Evolutionary conservation across 768 basidiomycete genomes (phyloP).

Genomic region (Hygrocybe coccinea): DNA sequence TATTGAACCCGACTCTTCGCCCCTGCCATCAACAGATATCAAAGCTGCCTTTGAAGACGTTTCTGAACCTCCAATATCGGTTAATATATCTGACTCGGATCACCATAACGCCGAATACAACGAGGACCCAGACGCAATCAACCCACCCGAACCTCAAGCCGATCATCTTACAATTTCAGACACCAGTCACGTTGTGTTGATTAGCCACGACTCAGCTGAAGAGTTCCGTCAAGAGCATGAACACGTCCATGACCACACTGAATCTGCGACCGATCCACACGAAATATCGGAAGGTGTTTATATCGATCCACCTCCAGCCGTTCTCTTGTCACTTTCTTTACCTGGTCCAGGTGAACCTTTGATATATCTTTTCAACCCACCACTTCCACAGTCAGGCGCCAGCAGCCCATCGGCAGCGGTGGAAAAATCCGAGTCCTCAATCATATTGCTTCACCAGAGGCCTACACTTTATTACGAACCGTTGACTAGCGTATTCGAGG

Average conservation of each 20-base stretch:
- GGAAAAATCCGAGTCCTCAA: constrained; percentile 14
- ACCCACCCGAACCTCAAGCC: neutral
- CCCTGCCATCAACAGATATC: no score
- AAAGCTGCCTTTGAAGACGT: neutral
- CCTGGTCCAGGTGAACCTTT: constrained; percentile 32
- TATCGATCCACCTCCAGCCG: constrained; percentile 70
- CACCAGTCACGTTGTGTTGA: neutral
- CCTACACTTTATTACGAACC: constrained; percentile 79
- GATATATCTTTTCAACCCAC: constrained; percentile 56
- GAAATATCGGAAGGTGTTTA: constrained; percentile 64
- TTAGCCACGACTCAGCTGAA: constrained; percentile 1
- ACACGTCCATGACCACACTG: constrained; percentile 8
- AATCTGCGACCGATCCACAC: constrained; percentile 42
- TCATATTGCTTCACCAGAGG: constrained; percentile 54
- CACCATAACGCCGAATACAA: neutral
- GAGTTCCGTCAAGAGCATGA: constrained; percentile 7
- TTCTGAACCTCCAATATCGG: no score
- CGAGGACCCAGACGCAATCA: neutral
- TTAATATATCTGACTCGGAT: neutral
- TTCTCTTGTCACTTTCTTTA: constrained; percentile 38
- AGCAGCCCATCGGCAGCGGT: constrained; percentile 23
- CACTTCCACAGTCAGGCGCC: constrained; percentile 24
- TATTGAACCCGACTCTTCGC: neutral
- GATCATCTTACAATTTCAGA: neutral
- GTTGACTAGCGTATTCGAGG: constrained; percentile 63